A percentile compares a stretch with the other conserved stretches of the same genome.
Conservation (phyloP, 139 green algal genomes). For the Micromonas commoda region DNA sequence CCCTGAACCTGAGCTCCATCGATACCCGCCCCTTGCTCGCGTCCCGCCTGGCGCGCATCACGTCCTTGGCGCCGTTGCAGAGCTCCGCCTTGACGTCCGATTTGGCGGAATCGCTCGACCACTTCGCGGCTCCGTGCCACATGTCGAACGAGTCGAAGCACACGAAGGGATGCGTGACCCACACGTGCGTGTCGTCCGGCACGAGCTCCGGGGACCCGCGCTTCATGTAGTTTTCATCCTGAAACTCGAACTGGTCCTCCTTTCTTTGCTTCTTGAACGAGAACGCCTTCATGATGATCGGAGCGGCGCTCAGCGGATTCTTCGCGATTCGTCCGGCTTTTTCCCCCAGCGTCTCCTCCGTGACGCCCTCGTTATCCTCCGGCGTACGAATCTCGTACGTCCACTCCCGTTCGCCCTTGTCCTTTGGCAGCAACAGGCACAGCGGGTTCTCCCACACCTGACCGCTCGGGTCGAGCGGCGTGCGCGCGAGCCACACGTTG, state of each 20-base stretch:
- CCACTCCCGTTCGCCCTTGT: constrained; percentile 16
- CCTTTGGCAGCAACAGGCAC: constrained; percentile 4
- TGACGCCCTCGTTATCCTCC: constrained; percentile 9
- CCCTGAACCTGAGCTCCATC: constrained; percentile 27
- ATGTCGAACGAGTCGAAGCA: constrained; percentile 19
- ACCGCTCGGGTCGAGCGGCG: constrained; percentile 11
- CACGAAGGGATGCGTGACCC: constrained; percentile 15
- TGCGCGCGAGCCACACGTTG: constrained; percentile 22
- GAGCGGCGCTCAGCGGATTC: constrained; percentile 11
- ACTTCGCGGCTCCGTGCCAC: constrained; percentile 22
- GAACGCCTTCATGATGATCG: constrained; percentile 6
- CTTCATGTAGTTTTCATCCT: constrained; percentile 15
- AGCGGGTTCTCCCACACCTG: constrained; percentile 26
- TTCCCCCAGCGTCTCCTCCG: background rate
- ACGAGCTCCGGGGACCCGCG: constrained; percentile 19
- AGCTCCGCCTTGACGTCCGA: background rate
- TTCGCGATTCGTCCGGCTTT: background rate
- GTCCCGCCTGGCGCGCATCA: background rate
- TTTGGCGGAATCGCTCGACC: background rate
- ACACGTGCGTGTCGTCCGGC: constrained; percentile 21
- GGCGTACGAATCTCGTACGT: constrained; percentile 4
- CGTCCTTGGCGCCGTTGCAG: background rate
- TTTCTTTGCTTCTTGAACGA: background rate
- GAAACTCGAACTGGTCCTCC: background rate
- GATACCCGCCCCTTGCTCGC: constrained; percentile 10